These are phyloP conservation scores for Chaetomiaceae sp. DNA, from an alignment of 2,329 filamentous ascomycete species.

Conservation along the genomic window DNA sequence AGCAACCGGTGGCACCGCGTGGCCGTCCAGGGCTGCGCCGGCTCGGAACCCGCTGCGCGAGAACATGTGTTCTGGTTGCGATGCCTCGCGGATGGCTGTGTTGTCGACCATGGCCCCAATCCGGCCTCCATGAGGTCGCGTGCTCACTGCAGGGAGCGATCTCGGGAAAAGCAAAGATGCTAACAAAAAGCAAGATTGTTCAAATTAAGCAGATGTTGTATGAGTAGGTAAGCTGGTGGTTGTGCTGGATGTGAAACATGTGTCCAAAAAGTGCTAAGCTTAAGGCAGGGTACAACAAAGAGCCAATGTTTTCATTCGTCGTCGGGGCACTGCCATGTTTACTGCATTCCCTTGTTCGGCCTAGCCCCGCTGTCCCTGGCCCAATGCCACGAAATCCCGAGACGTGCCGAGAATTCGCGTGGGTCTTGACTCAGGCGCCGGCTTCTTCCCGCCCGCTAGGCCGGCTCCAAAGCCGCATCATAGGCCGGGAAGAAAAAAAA, in stretches of 20 bases:
- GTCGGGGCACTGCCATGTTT: constrained; percentile 5
- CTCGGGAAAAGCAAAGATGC: background rate
- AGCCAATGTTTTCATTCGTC: no score
- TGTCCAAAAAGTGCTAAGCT: background rate
- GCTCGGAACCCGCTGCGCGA: constrained; percentile 5
- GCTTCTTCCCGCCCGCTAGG: constrained; percentile 16
- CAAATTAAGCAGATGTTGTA: background rate
- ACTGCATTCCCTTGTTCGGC: constrained; percentile 10
- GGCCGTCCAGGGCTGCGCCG: constrained; percentile 40
- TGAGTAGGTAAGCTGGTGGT: no score
- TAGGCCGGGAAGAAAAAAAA: constrained; percentile 18
- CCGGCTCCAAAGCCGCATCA: constrained; percentile 20
- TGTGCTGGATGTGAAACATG: background rate
- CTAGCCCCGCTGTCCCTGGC: background rate
- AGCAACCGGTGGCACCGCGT: constrained; percentile 44
- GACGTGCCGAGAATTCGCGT: constrained; percentile 13
- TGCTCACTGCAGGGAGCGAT: background rate
- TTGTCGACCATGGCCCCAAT: background rate
- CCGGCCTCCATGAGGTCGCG: constrained; percentile 8
- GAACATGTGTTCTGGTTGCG: background rate
- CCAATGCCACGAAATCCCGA: constrained; percentile 10
- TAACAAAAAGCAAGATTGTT: background rate
- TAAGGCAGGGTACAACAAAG: no score
- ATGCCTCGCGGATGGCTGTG: constrained; percentile 7
- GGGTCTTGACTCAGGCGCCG: constrained; percentile 16